Evolutionary conservation across 768 basidiomycete genomes (phyloP).

Genomic region (Botryobasidium botryosum): DNA sequence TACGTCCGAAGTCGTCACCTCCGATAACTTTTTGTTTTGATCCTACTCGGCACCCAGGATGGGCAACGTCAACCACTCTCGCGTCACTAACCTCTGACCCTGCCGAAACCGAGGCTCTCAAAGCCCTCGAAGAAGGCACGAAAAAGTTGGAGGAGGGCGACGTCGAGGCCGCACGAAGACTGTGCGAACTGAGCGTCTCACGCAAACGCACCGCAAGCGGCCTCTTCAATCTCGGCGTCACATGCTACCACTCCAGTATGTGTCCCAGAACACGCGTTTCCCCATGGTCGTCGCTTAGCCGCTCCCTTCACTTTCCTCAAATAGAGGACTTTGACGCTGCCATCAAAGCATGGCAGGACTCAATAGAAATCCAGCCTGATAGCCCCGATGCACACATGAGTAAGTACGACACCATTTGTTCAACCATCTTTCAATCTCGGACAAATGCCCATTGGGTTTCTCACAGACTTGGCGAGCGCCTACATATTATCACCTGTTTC

Average conservation of each 20-base stretch:
- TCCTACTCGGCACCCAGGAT: too few relatives aligned
- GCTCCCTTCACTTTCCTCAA: not conserved
- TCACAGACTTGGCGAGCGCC: conserved; percentile 68
- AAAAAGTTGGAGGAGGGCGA: conserved; percentile 76
- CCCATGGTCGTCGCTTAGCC: too few relatives aligned
- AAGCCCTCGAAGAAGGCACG: conserved; percentile 69
- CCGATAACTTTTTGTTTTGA: too few relatives aligned
- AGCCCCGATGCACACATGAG: conserved; percentile 82
- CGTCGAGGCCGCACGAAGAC: conserved; percentile 53
- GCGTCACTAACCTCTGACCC: conserved; percentile 74
- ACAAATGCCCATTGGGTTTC: conserved; percentile 6
- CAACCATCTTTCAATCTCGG: conserved; percentile 8
- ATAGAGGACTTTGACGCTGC: conserved; percentile 79
- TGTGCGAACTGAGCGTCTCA: conserved; percentile 64
- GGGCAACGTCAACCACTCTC: conserved; percentile 63
- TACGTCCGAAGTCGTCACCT: too few relatives aligned
- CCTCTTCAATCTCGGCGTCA: conserved; percentile 77
- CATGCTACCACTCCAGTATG: conserved; percentile 77
- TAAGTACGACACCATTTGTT: conserved; percentile 26
- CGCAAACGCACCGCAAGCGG: conserved; percentile 62
- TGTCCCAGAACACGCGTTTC: conserved; percentile 10
- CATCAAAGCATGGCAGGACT: conserved; percentile 74
- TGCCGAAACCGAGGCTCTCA: conserved; percentile 60
- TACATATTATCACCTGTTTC: conserved; percentile 69
- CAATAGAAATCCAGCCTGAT: conserved; percentile 60